phyloP scores from a whole-genome alignment of 2,329 filamentous ascomycete genomes.

The Aspergillus ustus region DNA sequence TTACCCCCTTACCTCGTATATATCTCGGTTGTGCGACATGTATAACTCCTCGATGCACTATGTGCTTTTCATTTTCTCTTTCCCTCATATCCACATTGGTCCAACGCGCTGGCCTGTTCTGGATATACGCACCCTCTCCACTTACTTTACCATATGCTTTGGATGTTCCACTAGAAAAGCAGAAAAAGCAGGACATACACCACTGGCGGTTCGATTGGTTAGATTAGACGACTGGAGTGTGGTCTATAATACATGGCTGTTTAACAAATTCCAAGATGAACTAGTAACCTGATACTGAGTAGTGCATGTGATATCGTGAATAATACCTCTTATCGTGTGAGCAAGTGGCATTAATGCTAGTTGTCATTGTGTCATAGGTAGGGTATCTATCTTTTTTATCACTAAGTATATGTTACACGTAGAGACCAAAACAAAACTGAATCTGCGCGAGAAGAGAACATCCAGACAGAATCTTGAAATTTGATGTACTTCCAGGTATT shows the following conservation, averaged over 20 bases:
- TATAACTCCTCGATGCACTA: neutral
- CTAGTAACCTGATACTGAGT: no score
- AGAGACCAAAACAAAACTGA: neutral
- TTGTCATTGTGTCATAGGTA: constrained; percentile 11
- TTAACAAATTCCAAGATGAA: neutral
- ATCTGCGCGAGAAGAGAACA: neutral
- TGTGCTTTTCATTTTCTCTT: neutral
- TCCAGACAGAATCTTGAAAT: neutral
- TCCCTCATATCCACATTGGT: neutral
- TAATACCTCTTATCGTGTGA: neutral
- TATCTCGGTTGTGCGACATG: neutral
- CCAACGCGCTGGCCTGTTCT: neutral
- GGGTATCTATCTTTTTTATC: constrained; percentile 20
- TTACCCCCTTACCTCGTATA: neutral
- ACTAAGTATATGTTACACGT: constrained; percentile 8
- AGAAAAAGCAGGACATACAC: neutral
- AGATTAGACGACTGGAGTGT: constrained; percentile 1
- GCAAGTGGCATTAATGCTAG: neutral
- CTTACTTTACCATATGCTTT: neutral
- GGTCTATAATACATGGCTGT: neutral
- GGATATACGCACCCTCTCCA: neutral
- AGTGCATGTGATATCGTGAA: no score
- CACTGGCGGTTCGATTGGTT: neutral
- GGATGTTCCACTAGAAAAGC: neutral
- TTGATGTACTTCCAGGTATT: neutral